Evolutionary conservation across 768 basidiomycete species (phyloP), one percentile per base, ranked within the genome.

Genomic region (Gyrodon lividus): DNA sequence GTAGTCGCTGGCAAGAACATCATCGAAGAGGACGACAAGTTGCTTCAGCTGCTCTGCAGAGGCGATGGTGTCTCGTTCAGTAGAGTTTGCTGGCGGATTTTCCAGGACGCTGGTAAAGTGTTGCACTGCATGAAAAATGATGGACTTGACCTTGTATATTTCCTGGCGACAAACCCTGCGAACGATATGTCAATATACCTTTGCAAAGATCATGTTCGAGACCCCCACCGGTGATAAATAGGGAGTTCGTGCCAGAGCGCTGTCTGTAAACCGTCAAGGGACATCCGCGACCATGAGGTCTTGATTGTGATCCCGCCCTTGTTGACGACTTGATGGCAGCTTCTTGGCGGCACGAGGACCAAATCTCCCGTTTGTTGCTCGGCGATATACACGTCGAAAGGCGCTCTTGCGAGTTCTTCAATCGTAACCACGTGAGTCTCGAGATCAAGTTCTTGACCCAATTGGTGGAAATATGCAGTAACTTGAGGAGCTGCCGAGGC

Each of bases 211-310:
- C 10, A 19, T 30, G n/a, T 23, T 7, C 17, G 7, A 13, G 30
- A 24, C 2, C 28, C 72, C 52, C 51, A 90, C 91, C 91, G 77
- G 64, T 82, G 80, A 65, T 92, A 93, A 13, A 93, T 77, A 0
- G 87, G 87, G 30, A 93, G 73, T 56, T 93, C 91, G 39, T 87
- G 79, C 59, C 81, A 78, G 28, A 87, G 72, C 3, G 89, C 86
- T 0, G 74, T 72, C 35, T 67, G 64, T 13, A 90, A 64, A 4
- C 87, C 85, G 42, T 70, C 64, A 23, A 87, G 59, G 6, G 87
- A 86, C 89, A 93, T 92, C 41, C 91, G 75, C 1, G 89, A 92
- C 91, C 91, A 93, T 1, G 87, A 87, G 4, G 84, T 83, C 68
- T 93, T 93, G 64, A 92, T 74, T 0, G 88, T 89, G 20, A 93